Evolutionary conservation across 2,329 filamentous ascomycete genomes (phyloP), one percentile per base, ranked within the genome.

Genomic region (Didymosphaeria variabile): DNA sequence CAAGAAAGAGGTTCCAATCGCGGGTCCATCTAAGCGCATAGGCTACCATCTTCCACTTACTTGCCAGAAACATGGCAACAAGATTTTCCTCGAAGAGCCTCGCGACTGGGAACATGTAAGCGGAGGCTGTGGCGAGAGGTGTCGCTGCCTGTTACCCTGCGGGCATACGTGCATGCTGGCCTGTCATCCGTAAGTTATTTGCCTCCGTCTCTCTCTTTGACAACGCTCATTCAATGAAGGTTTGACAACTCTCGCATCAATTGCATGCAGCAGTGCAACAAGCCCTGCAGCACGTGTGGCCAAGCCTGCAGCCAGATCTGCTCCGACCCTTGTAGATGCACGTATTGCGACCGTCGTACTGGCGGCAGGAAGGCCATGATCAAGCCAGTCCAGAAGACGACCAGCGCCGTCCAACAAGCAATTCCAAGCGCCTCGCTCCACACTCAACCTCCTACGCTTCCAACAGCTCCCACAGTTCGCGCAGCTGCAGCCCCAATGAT

Each of bases 51-150:
- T 94, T 0, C 90, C 90, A 0, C 73, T 94, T 15, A 82, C 82
- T 6, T 95, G 92, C 70, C 70, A 79, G 6, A 85, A 83, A 0
- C 91, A 94, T 71, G 72, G 78, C 0, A 79, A 73, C 1, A 82
- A 80, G 31, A 85, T 80, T 0, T 79, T 82, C 49, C 83, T 93
- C 32, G 76, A 79, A 47, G 61, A 67, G 0, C 67, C 69, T 5
- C 58, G 59, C 17, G 74, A 77, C 32, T 78, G 73, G 67, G 66
- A 72, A 1, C 51, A 59, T 3, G 66, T 75, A 36, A 71, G 73
- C 29, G 76, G 74, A 5, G 75, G 76, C 0, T 78, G 75, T 50
- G 68, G 72, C 32, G 23, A 59, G 21, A 57, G 54, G 19, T 78
- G 76, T 52, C 55, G 64, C 21, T 74, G 72, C 12, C 17, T 26